Evolutionary conservation across 257 asterid species (phyloP), one percentile per base, ranked within the genome.

Genomic region (Schizonepeta tenuifolia): DNA sequence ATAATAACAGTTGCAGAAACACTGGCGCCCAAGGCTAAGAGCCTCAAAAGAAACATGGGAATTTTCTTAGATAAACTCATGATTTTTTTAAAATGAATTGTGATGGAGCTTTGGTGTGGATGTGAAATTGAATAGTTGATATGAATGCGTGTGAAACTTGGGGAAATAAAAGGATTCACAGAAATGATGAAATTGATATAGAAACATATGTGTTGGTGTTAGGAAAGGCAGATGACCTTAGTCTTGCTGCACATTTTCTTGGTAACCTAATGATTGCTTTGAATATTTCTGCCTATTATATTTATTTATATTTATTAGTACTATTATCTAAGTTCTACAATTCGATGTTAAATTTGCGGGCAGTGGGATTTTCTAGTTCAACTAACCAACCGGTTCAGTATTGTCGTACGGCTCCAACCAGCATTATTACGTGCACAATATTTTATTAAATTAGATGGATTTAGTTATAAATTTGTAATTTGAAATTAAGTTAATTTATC

Each of bases 11-110:
- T 58, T 5, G 95, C 97, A 20, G 83, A 53, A 33, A 83, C 83
- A 5, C 86, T 31, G 22, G 90, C 95, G 7, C 82, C 95, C 53
- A 93, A 82, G 64, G 95, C 98, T 18, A 93, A 18, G 53, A 93
- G 88, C 89, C 97, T 83, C 5, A 89, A 82, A 66, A 88, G 54
- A 65, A 84, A 35, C 28, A 90, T 60, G 2, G 93, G 89, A 46
- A 86, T 60, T 18, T 86, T 81, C 72, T 79, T 84, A 9, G 87
- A 79, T 57, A 80, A 72, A 70, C 64, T 77, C 96, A 90, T 87
- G 24, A 35, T 3, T 12, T 53, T 50, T 53, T 36, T 53, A 2
- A n/a, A 5, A 13, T 69, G 38, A 8, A n/a, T 38, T 57, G 1
- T 70, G 67, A 28, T 43, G 4, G 8, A 44, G 11, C 17, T 40